Evolutionary conservation across 2,329 filamentous ascomycete genomes (phyloP).

Genomic region (Trichophyton simii): DNA sequence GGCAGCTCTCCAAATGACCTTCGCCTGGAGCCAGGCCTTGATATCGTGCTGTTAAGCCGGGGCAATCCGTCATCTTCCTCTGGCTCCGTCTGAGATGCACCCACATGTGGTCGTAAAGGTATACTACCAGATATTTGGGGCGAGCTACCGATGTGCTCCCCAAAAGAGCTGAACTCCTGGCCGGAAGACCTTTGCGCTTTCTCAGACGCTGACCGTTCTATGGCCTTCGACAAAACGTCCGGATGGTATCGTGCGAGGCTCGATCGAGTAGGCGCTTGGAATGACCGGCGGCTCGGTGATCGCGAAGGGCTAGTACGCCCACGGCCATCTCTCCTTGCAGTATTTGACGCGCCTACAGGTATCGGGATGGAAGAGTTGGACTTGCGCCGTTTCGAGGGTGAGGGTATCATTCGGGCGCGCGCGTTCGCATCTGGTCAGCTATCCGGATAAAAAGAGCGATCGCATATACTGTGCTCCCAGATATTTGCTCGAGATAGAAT

Average conservation of each 20-base stretch:
- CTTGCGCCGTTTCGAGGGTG: slow-evolving; percentile 52
- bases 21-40: neutral
- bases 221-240: slow-evolving; percentile 40
- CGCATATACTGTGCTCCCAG: neutral
- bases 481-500: neutral
- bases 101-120: neutral
- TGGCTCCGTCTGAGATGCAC: neutral
- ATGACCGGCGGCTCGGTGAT: slow-evolving; percentile 40
- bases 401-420: slow-evolving; percentile 33
- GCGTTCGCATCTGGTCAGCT: slow-evolving; percentile 5
- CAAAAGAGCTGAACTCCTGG: slow-evolving; percentile 8
- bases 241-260: slow-evolving; percentile 52
- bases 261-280: slow-evolving; percentile 54
- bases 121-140: neutral
- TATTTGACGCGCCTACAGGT: slow-evolving; percentile 31
- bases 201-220: slow-evolving; percentile 28
- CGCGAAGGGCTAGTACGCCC: slow-evolving; percentile 17
- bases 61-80: neutral
- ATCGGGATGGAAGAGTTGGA: slow-evolving; percentile 44
- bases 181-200: slow-evolving; percentile 19
- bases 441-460: neutral
- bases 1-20: neutral
- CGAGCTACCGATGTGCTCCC: neutral
- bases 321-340: slow-evolving; percentile 17
- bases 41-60: neutral